phyloP scores from a whole-genome alignment of 192 early-diverging fungal genomes.

The Thamnidium elegans region DNA sequence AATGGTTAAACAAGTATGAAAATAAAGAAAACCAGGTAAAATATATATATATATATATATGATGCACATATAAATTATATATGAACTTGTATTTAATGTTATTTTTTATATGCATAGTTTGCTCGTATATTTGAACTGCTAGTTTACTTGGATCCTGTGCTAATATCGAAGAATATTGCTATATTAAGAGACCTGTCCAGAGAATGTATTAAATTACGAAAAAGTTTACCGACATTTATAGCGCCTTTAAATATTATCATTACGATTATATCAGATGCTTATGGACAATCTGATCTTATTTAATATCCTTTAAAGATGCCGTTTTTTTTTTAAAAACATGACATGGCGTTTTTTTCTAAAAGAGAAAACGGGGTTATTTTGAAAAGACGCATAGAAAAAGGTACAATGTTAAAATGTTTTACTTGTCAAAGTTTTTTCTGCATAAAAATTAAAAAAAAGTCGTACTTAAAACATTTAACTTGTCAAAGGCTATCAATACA shows the following conservation, averaged over 20 bases:
- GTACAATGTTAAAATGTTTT: too few species aligned
- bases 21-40: constrained; percentile 7
- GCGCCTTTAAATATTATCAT: constrained; percentile 45
- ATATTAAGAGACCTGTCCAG: constrained; percentile 41
- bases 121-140: constrained; percentile 42
- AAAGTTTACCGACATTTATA: constrained; percentile 26
- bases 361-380: too few species aligned
- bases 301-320: neutral
- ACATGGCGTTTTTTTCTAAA: too few species aligned
- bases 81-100: too few species aligned
- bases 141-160: constrained; percentile 41
- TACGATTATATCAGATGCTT: constrained; percentile 39
- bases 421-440: too few species aligned
- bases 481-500: too few species aligned
- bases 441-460: too few species aligned
- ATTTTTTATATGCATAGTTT: constrained; percentile 22
- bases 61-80: too few species aligned
- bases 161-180: constrained; percentile 40
- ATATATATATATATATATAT: too few species aligned
- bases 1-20: constrained; percentile 8
- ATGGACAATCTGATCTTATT: constrained; percentile 37
- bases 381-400: too few species aligned
- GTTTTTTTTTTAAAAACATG: too few species aligned
- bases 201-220: constrained; percentile 38
- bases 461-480: too few species aligned